phyloP scores from a whole-genome alignment of 1,139 yeast species.

The Geotrichum candidum region DNA sequence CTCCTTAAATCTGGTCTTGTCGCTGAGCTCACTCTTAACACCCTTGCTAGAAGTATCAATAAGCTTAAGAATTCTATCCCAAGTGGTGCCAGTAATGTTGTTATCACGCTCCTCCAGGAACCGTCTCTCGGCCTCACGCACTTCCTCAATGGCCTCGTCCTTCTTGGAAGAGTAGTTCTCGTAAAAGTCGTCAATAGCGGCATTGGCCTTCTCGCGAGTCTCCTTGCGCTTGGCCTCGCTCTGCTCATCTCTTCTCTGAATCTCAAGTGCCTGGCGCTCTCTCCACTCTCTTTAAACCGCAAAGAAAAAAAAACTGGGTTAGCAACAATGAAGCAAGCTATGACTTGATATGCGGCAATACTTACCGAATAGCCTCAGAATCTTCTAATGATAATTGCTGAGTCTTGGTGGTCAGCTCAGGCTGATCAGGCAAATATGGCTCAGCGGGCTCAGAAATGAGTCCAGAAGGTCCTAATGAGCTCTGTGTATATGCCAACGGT shows the following conservation, averaged over 20 bases:
- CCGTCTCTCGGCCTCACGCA: slow-evolving; percentile 57
- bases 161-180: slow-evolving; percentile 86
- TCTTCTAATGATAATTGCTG: slow-evolving; percentile 32
- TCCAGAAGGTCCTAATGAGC: slow-evolving; percentile 23
- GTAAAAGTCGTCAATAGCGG: slow-evolving; percentile 87
- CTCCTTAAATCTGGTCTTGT: slow-evolving; percentile 67
- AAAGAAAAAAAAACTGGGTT: background rate
- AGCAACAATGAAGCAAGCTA: background rate
- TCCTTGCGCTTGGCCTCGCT: slow-evolving; percentile 62
- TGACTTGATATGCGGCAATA: background rate
- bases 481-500: slow-evolving; percentile 4
- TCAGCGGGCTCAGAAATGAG: slow-evolving; percentile 29
- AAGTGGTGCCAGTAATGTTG: slow-evolving; percentile 65
- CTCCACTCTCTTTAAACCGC: slow-evolving; percentile 56
- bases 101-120: slow-evolving; percentile 74
- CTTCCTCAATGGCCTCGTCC: slow-evolving; percentile 61
- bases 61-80: slow-evolving; percentile 72
- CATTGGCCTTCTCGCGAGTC: slow-evolving; percentile 71
- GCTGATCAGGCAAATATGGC: slow-evolving; percentile 30
- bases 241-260: slow-evolving; percentile 72
- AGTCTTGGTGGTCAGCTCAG: slow-evolving; percentile 18
- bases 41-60: slow-evolving; percentile 43
- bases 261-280: slow-evolving; percentile 74
- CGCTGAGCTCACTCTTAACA: slow-evolving; percentile 46
- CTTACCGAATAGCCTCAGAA: slow-evolving; percentile 33